Percentiles rank a stretch among this genome's conserved stretches.
These are phyloP conservation scores for Beauveria medogensis DNA, from an alignment of 2,329 filamentous ascomycete species.

Conservation along the genomic window DNA sequence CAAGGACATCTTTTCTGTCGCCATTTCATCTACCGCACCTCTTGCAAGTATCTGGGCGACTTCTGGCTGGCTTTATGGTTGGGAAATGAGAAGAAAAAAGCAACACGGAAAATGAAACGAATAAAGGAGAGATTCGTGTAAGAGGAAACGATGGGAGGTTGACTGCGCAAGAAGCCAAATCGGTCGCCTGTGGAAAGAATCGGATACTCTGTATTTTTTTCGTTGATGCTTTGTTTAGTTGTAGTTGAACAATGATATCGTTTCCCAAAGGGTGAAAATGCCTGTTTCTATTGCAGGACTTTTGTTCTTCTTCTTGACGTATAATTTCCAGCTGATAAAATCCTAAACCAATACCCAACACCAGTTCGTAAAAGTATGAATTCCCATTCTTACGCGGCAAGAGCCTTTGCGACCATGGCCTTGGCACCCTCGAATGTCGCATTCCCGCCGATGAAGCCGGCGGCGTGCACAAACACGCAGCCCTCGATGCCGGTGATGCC, in stretches of 20 bases:
- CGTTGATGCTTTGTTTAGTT: not conserved
- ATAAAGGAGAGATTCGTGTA: not conserved
- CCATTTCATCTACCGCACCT: not conserved
- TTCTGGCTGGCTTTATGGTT: not conserved
- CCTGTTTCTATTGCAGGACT: not conserved
- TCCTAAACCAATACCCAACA: not conserved
- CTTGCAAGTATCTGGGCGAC: not conserved
- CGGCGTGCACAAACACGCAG: constrained; percentile 86
- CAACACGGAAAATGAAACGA: not conserved
- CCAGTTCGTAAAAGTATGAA: not conserved
- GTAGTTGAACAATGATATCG: not conserved
- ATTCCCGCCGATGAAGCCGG: constrained; percentile 94
- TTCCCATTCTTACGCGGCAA: constrained; percentile 32
- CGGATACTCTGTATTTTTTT: not conserved
- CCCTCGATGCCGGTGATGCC: constrained; percentile 60
- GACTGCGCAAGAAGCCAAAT: not conserved
- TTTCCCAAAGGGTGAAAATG: not conserved
- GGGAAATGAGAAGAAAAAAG: not conserved
- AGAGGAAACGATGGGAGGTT: not conserved
- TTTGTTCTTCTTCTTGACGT: not conserved
- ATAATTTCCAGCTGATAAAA: not conserved
- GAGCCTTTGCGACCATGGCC: constrained; percentile 73
- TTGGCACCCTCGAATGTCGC: constrained; percentile 82
- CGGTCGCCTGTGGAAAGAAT: not conserved
- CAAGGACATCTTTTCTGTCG: not conserved